Evolutionary conservation across 1,284 basidiomycete species (phyloP).

Genomic region (Clitocybe nebularis): DNA sequence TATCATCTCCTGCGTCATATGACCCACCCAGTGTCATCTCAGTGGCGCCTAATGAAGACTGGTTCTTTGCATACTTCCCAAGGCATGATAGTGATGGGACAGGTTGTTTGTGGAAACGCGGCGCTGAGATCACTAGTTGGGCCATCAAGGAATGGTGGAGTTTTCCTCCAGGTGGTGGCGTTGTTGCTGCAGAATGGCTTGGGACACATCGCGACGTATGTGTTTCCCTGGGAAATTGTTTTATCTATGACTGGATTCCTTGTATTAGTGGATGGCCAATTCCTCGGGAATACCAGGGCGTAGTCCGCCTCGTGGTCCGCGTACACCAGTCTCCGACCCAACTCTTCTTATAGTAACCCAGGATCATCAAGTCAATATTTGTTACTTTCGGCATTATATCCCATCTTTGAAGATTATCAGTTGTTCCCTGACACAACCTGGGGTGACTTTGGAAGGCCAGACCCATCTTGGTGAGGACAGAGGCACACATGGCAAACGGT

Average conservation of each 20-base stretch:
- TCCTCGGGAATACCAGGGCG: constrained; percentile 38
- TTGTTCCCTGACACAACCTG: constrained; percentile 42
- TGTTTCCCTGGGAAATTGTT: too few species aligned
- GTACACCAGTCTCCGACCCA: constrained; percentile 42
- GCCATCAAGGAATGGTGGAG: constrained; percentile 53
- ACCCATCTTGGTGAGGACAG: constrained; percentile 31
- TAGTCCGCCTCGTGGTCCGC: constrained; percentile 50
- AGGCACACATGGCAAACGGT: constrained; percentile 37
- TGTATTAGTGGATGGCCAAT: constrained; percentile 45
- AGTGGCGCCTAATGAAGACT: constrained; percentile 52
- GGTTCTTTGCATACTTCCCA: constrained; percentile 75
- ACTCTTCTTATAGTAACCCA: constrained; percentile 57
- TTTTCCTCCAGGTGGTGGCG: constrained; percentile 46
- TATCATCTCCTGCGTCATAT: constrained; percentile 43
- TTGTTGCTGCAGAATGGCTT: constrained; percentile 62
- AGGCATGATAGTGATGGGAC: constrained; percentile 48
- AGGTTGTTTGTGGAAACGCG: constrained; percentile 64
- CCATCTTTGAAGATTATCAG: constrained; percentile 39
- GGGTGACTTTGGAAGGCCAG: constrained; percentile 30
- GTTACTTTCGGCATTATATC: constrained; percentile 42
- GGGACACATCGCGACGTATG: constrained; percentile 56
- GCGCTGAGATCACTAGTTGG: constrained; percentile 59
- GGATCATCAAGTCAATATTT: constrained; percentile 46
- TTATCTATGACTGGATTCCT: too few species aligned
- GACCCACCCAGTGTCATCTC: constrained; percentile 61